These are phyloP conservation scores for Metroxylon sagu DNA, from an alignment of 176 grass and related monocot genomes.

Conservation along the genomic window DNA sequence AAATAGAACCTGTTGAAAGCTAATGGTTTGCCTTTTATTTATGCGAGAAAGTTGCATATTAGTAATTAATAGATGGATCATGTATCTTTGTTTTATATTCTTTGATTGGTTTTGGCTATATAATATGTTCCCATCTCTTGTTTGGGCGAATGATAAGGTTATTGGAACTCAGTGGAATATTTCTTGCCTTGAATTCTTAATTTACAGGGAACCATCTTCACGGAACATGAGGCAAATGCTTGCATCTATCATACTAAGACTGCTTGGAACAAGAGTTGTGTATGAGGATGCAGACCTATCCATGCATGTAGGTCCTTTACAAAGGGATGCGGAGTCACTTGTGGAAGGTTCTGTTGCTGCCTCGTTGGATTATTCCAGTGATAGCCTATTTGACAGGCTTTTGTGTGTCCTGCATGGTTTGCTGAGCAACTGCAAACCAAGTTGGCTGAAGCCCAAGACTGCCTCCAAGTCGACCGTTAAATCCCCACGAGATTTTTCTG, in stretches of 20 bases:
- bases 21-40: too few relatives aligned
- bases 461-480: constrained; percentile 42
- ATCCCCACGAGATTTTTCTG: constrained; percentile 49
- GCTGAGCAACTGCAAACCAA: constrained; percentile 83
- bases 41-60: too few relatives aligned
- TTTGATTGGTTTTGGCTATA: too few relatives aligned
- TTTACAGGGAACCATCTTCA: constrained; percentile 34
- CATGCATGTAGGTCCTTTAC: constrained; percentile 29
- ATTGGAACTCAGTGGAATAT: neutral
- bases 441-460: constrained; percentile 90
- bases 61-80: too few relatives aligned
- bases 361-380: constrained; percentile 58
- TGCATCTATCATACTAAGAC: constrained; percentile 62
- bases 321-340: constrained; percentile 41
- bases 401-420: constrained; percentile 83
- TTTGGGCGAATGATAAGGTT: too few relatives aligned
- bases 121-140: too few relatives aligned
- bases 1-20: too few relatives aligned
- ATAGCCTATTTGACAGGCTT: constrained; percentile 84
- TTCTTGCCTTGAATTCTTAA: constrained; percentile 22
- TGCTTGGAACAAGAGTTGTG: constrained; percentile 81
- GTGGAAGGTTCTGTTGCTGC: constrained; percentile 51
- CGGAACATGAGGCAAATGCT: constrained; percentile 77
- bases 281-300: constrained; percentile 71
- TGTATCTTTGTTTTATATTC: too few relatives aligned